Base-by-base conservation (phyloP, 75 land plant genomes). In the Picea sitchensis region DNA sequence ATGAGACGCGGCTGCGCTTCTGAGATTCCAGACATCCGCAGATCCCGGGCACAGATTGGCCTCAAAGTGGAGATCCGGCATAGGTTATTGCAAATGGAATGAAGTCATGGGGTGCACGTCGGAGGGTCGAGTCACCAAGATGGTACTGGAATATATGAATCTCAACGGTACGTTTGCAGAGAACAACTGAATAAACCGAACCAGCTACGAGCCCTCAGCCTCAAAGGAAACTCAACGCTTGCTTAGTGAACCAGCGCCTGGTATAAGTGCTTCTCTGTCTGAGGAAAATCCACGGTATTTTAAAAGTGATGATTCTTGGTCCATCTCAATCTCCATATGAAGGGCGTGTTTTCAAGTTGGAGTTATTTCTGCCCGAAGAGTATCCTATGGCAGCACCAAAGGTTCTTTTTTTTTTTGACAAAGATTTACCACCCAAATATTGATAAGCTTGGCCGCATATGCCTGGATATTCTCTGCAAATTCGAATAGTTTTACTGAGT, bases 301-400 rank as follows among this genome's bases (percentile, higher is more conserved):
- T 79, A 96, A 91, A 88, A 26, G 99, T 96, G 1, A 96, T 94
- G 96, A 96, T 96, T 65, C 89, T 93, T 76, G 96, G 96, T 3
- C 99, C 99, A 20, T 67, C 95, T 3, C 96, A 96, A 73, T 96
- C 99, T 56, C 95, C 96, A 30, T 96, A 96, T 86, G 99, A 96
- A 91, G 99, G 98, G 2, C 3, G 38, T 36, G 38, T 36, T 36
- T 36, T 36, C 38, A 36, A 1, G 38, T 36, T 36, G 38, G 38
- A 36, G 38, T 36, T 36, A 36, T 36, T 36, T 36, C 2, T 36
- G 0, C 38, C 38, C 2, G 38, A 36, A 36, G 38, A 36, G 38
- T 36, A 36, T 36, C 38, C 38, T 36, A 36, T 36, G 38, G 26
- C 26, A 26, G 0, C 26, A 26, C 26, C 26, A 26, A 26, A 26